Conservation (phyloP, 139 green algal species). For the Ostreobium quekettii region DNA sequence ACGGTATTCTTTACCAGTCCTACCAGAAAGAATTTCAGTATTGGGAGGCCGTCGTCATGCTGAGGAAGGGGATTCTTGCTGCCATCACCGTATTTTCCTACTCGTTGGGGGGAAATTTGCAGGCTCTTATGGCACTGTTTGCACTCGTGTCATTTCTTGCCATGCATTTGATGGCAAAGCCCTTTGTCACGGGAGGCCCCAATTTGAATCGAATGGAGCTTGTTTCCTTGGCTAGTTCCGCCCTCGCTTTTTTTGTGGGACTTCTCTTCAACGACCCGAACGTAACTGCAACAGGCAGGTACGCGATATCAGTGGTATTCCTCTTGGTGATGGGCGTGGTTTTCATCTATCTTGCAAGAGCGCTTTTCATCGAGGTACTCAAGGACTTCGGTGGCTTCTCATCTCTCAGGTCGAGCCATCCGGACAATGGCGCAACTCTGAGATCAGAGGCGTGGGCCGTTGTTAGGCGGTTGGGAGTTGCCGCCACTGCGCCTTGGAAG, state of each 20-base stretch:
- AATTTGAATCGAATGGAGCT: conserved; percentile 4
- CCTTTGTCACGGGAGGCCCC: not conserved
- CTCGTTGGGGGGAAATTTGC: not conserved
- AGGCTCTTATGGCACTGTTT: not conserved
- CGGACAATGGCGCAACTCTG: too few relatives aligned
- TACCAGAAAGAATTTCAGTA: not conserved
- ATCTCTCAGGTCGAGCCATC: too few relatives aligned
- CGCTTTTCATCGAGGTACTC: too few relatives aligned
- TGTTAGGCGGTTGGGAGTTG: too few relatives aligned
- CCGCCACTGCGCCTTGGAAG: too few relatives aligned
- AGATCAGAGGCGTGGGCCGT: too few relatives aligned
- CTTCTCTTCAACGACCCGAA: conserved; percentile 18
- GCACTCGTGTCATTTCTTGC: not conserved
- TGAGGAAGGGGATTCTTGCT: conserved; percentile 6
- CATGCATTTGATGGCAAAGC: not conserved
- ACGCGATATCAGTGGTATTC: too few relatives aligned
- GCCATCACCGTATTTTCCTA: conserved; percentile 3
- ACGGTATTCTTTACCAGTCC: conserved; percentile 6
- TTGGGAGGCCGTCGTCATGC: conserved; percentile 8
- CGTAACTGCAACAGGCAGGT: too few relatives aligned
- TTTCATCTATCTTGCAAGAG: too few relatives aligned
- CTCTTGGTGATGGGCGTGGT: too few relatives aligned
- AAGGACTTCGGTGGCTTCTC: too few relatives aligned
- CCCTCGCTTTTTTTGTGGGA: conserved; percentile 1
- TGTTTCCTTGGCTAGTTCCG: conserved; percentile 4